Base-by-base conservation (phyloP, 1,284 basidiomycete species). In the Neolentinus lepideus region DNA sequence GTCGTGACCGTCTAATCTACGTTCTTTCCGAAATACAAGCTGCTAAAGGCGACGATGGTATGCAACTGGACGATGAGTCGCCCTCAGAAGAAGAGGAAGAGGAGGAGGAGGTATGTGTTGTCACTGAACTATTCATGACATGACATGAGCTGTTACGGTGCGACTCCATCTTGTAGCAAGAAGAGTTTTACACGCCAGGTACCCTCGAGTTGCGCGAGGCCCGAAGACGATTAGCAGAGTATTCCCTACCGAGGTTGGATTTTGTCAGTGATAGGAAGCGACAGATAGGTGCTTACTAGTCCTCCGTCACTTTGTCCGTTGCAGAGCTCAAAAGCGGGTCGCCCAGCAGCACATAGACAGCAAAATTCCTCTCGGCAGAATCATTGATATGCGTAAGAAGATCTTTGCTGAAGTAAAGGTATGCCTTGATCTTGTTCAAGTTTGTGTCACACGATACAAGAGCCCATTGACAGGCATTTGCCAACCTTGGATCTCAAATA, bases 111-210 rank as follows among this genome's bases (percentile, higher is more conserved):
- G 90, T 86, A 60, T 52, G 78, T 70, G 1, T 21, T 12, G 26
- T 16, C 52, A 48, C 54, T 31, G 55, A 8, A 11, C 6, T 25
- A 46, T 25, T 8, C 22, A 50, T 50, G 47, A 12, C 22, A 50
- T 50, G 47, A 12, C 12, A 16, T 3, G 4, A 21, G 47, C 47
- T 16, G 8, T 50, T 16, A 50, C 24, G 6, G 6, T 6, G 11
- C 22, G 3, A 6, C 14, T 25, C n/a, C 47, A 3, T 25, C 27
- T 12, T 46, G 14, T 58, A 90, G 78, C 84, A 91, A 66, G 95
- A 97, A 67, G 97, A 99, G 67, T 99, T 99, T 74, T 99, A 95
- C 70, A 91, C 96, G 2, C 90, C 92, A 57, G 96, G 96, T 2
- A 83, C 92, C 1, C 74, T 93, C 9, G 90, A 89, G 60, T 80